A percentile compares a stretch with the other conserved stretches of the same genome.
These are phyloP conservation scores for Crithidia fasciculata DNA, from an alignment of 208 protist species.

Conservation along the genomic window DNA sequence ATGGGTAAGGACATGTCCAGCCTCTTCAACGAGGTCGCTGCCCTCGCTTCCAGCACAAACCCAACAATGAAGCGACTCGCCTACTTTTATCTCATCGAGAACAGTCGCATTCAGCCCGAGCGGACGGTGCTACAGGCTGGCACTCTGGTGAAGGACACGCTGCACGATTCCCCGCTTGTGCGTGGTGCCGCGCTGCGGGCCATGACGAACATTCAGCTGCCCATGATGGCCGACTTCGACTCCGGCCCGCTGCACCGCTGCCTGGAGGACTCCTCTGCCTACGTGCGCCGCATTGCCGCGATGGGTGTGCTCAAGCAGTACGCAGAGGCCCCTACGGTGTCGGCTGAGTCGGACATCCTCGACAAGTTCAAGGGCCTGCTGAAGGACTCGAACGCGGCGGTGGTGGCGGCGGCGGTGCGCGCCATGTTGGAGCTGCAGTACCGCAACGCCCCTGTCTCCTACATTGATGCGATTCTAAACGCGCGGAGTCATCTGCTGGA, in stretches of 20 bases:
- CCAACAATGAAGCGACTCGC: slow-evolving; percentile 98
- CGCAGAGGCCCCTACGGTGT: slow-evolving; percentile 91
- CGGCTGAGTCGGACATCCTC: slow-evolving; percentile 89
- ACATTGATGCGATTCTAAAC: slow-evolving; percentile 43
- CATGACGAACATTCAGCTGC: slow-evolving; percentile 98
- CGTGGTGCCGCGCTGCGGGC: slow-evolving; percentile 98
- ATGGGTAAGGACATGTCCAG: slow-evolving; percentile 98
- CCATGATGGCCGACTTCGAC: slow-evolving; percentile 97
- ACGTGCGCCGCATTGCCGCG: slow-evolving; percentile 98
- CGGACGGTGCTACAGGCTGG: slow-evolving; percentile 98
- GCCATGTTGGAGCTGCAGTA: slow-evolving; percentile 81
- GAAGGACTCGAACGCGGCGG: slow-evolving; percentile 96
- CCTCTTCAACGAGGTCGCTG: slow-evolving; percentile 95
- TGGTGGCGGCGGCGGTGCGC: slow-evolving; percentile 96
- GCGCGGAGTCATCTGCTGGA: slow-evolving; percentile 91
- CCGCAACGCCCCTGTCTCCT: slow-evolving; percentile 35
- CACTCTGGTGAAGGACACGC: slow-evolving; percentile 96
- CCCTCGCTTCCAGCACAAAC: slow-evolving; percentile 95
- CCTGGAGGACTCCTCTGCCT: slow-evolving; percentile 96
- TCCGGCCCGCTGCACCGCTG: slow-evolving; percentile 93
- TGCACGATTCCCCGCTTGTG: slow-evolving; percentile 96
- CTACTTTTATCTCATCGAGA: slow-evolving; percentile 99
- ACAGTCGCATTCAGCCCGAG: slow-evolving; percentile 97
- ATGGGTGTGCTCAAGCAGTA: slow-evolving; percentile 98
- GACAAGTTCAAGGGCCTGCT: slow-evolving; percentile 93